These are phyloP conservation scores for Penicillium freii DNA, from an alignment of 2,329 filamentous ascomycete species.

Conservation along the genomic window DNA sequence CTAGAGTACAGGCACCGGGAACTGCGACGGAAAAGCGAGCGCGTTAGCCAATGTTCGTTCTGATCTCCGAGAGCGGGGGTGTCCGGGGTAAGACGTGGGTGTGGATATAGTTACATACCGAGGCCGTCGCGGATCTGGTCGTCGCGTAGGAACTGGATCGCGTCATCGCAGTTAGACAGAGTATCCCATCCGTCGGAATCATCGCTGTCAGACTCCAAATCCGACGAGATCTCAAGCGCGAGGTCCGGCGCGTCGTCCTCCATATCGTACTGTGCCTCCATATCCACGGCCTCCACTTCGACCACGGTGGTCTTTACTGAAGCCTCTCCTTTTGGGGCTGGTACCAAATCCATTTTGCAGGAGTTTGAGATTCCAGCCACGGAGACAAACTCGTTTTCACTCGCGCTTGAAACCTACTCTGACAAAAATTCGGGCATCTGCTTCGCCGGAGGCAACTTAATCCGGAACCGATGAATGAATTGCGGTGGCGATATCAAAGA, in stretches of 20 bases:
- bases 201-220: constrained; percentile 38
- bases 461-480: constrained; percentile 28
- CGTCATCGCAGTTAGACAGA: constrained; percentile 63
- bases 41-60: constrained; percentile 15
- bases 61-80: constrained; percentile 24
- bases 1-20: constrained; percentile 61
- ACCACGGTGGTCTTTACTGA: constrained; percentile 37
- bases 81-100: constrained; percentile 16
- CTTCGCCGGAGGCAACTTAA: constrained; percentile 30
- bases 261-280: constrained; percentile 15
- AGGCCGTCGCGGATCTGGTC: constrained; percentile 47
- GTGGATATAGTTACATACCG: constrained; percentile 43
- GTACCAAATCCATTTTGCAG: constrained; percentile 41
- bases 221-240: constrained; percentile 35
- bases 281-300: constrained; percentile 37
- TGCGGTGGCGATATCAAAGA: constrained; percentile 20
- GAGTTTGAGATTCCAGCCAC: constrained; percentile 33
- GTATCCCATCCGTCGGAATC: constrained; percentile 56
- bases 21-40: constrained; percentile 24
- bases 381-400: constrained; percentile 26
- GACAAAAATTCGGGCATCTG: constrained; percentile 30
- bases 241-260: constrained; percentile 27
- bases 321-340: constrained; percentile 35
- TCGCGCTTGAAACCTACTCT: constrained; percentile 18
- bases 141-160: constrained; percentile 58